Base-by-base conservation (phyloP, 2,329 filamentous ascomycete species). In the Scopulariopsis brevicaulis region DNA sequence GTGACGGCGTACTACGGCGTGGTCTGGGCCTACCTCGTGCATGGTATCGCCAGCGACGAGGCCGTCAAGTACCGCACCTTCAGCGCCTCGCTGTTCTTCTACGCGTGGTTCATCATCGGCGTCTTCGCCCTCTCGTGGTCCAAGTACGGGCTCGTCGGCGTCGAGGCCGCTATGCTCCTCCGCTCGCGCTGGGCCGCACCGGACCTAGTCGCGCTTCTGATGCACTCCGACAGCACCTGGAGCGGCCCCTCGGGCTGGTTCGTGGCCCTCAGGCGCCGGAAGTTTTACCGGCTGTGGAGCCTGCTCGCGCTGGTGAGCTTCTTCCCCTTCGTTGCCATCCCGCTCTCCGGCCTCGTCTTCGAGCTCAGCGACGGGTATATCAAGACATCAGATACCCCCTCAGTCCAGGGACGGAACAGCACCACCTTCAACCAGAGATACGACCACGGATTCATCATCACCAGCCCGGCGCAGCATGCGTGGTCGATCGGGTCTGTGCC, bases 31-130 rank as follows among this genome's bases (percentile, higher is more conserved):
- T 53, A 28, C 7, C 43, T 61, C 15, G 8, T 59, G 2, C 50
- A 15, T 11, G 53, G 28, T 2, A 37, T 32, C 25, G 35, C 40
- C 5, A 10, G 24, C 20, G 58, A 59, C 25, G 35, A 58, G 20
- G 58, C 48, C 25, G 58, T 55, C 46, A 59, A 61, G 53, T 61
- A 58, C 51, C 43, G 58, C 54, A 43, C 34, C 37, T 54, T 52
- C 40, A 28, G 40, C 11, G 60, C 53, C n/a, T 54, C 40, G 15
- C 54, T 53, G 34, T 48, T 62, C 5, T 63, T 55, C 37, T 63
- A 60, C 22, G 57, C 58, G 12, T 63, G 61, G 61, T 63, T 63
- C 53, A 55, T 63, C 52, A 54, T 63, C 48, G 62, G 62, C 52
- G 61, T 63, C 14, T 61, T 63, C 55, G 59, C 48, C 37, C 15